Evolutionary conservation across 805 yeast genomes (phyloP).

Genomic region (Barnettozyma pratensis): DNA sequence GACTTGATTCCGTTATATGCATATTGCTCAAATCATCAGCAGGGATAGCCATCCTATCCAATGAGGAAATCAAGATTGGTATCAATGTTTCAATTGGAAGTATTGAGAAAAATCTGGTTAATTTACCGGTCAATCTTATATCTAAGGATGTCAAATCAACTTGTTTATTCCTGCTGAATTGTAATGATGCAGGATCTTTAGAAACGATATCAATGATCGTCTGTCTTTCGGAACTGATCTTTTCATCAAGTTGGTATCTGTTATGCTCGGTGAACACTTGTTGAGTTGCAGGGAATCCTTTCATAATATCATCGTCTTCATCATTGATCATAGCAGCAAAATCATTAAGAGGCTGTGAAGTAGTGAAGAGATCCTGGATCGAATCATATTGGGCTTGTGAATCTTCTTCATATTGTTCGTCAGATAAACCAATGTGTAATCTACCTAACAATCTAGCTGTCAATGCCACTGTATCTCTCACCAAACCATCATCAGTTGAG

Average conservation of each 20-base stretch:
- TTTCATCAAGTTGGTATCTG: slow-evolving; percentile 25
- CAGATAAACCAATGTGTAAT: slow-evolving; percentile 48
- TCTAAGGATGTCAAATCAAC: not conserved
- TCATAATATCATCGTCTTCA: slow-evolving; percentile 17
- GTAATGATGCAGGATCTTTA: slow-evolving; percentile 46
- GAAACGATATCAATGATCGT: slow-evolving; percentile 34
- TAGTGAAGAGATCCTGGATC: slow-evolving; percentile 21
- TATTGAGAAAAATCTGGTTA: slow-evolving; percentile 49
- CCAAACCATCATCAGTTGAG: slow-evolving; percentile 41
- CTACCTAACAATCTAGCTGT: slow-evolving; percentile 47
- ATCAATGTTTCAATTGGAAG: slow-evolving; percentile 39
- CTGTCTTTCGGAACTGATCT: slow-evolving; percentile 24
- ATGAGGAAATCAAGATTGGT: slow-evolving; percentile 35
- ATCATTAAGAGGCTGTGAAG: slow-evolving; percentile 45
- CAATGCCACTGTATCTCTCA: slow-evolving; percentile 46
- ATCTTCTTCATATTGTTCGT: slow-evolving; percentile 33
- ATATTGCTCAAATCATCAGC: slow-evolving; percentile 17
- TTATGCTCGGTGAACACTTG: slow-evolving; percentile 35
- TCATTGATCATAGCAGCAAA: slow-evolving; percentile 40
- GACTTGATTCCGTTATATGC: slow-evolving; percentile 7
- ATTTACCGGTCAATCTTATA: slow-evolving; percentile 34
- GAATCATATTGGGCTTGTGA: slow-evolving; percentile 21
- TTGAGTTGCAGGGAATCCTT: slow-evolving; percentile 35
- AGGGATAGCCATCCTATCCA: slow-evolving; percentile 38
- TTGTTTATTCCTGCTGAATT: slow-evolving; percentile 31